These are phyloP conservation scores for Allomyces macrogynus DNA, from an alignment of 192 early-diverging fungal species.

Conservation along the genomic window DNA sequence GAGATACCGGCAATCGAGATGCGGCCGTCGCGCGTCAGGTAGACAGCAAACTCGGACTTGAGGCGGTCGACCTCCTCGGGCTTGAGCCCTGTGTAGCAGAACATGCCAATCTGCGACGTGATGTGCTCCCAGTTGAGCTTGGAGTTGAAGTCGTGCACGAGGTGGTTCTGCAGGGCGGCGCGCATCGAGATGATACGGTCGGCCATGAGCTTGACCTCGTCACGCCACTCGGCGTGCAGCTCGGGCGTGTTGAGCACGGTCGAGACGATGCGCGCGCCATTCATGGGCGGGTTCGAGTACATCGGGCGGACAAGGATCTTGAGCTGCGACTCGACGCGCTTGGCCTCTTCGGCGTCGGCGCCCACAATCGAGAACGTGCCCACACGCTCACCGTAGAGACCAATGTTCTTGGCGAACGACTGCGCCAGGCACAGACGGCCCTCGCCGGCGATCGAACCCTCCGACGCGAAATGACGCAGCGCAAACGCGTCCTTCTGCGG, in stretches of 20 bases:
- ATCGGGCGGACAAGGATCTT: slow-evolving; percentile 90
- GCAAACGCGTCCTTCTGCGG: slow-evolving; percentile 76
- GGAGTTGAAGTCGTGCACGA: slow-evolving; percentile 66
- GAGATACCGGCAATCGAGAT: slow-evolving; percentile 95
- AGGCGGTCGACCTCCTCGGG: slow-evolving; percentile 73
- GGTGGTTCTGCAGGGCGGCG: slow-evolving; percentile 42
- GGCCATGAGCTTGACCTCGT: slow-evolving; percentile 89
- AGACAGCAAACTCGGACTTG: slow-evolving; percentile 66
- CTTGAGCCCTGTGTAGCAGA: slow-evolving; percentile 84
- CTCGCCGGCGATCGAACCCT: slow-evolving; percentile 26
- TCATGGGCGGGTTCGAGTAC: slow-evolving; percentile 97
- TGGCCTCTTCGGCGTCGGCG: slow-evolving; percentile 46
- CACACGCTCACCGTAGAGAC: slow-evolving; percentile 93
- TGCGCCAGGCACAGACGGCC: slow-evolving; percentile 60
- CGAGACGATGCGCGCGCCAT: slow-evolving; percentile 81
- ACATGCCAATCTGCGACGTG: slow-evolving; percentile 92
- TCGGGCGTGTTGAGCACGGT: slow-evolving; percentile 56
- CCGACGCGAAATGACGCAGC: slow-evolving; percentile 73
- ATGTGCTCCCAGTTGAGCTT: slow-evolving; percentile 75
- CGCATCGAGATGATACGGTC: slow-evolving; percentile 94
- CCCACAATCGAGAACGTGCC: slow-evolving; percentile 76
- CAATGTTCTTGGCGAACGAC: slow-evolving; percentile 99
- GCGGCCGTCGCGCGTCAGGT: slow-evolving; percentile 84
- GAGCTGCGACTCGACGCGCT: slow-evolving; percentile 72
- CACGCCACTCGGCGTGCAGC: slow-evolving; percentile 66